Evolutionary conservation across 768 basidiomycete species (phyloP).

Genomic region (Tylopilus plumbeoviolaceoides): DNA sequence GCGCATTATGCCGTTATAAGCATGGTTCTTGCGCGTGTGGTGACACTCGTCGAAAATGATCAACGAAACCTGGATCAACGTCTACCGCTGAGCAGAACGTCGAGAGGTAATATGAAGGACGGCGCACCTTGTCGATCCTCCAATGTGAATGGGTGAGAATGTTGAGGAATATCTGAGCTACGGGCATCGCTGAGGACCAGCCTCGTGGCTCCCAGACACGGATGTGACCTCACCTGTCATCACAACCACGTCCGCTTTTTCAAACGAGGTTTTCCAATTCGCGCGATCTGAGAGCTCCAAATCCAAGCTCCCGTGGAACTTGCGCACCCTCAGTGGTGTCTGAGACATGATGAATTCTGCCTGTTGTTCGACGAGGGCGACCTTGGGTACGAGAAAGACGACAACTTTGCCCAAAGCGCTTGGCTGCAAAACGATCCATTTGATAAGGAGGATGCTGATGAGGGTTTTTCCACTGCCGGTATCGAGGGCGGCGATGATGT

Average conservation of each 20-base stretch:
- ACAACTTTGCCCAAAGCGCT: conserved; percentile 52
- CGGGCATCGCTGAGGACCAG: conserved; percentile 2
- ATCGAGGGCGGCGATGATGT: conserved; percentile 57
- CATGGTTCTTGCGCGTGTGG: conserved; percentile 52
- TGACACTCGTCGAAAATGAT: conserved; percentile 59
- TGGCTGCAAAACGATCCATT: conserved; percentile 61
- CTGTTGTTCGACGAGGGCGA: conserved; percentile 83
- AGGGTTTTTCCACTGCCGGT: conserved; percentile 62
- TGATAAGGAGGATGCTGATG: conserved; percentile 62
- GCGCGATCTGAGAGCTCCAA: conserved; percentile 63
- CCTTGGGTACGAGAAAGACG: conserved; percentile 83
- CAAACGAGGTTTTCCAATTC: conserved; percentile 63
- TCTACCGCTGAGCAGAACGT: not conserved
- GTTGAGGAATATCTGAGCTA: conserved; percentile 82
- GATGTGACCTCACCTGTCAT: conserved; percentile 62
- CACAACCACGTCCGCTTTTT: conserved; percentile 69
- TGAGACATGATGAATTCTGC: conserved; percentile 59
- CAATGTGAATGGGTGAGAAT: conserved; percentile 79
- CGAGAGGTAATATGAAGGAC: not conserved
- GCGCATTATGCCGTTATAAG: conserved; percentile 56
- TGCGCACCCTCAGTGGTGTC: conserved; percentile 62
- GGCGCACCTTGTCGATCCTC: conserved; percentile 55
- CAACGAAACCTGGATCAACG: conserved; percentile 43
- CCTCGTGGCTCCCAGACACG: not conserved
- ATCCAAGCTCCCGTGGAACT: conserved; percentile 68